A percentile compares a stretch with the other conserved stretches of the same genome.
phyloP scores from a whole-genome alignment of 768 basidiomycete species.

The Suillus bovinus region DNA sequence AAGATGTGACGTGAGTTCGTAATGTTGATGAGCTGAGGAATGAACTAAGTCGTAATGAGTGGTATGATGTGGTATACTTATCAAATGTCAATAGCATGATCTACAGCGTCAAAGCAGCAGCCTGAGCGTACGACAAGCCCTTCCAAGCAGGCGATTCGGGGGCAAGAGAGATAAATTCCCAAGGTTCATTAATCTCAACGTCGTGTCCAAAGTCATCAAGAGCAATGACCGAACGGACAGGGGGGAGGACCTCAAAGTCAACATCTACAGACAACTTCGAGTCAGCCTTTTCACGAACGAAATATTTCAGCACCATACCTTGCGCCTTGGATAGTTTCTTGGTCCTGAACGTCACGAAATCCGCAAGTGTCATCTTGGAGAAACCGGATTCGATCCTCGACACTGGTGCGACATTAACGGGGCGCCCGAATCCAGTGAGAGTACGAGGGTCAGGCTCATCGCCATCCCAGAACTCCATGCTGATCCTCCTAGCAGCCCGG shows the following conservation, averaged over 20 bases:
- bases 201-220: slow-evolving; percentile 26
- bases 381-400: slow-evolving; percentile 13
- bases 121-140: slow-evolving; percentile 35
- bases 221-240: slow-evolving; percentile 32
- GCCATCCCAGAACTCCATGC: slow-evolving; percentile 33
- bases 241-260: slow-evolving; percentile 33
- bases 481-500: slow-evolving; percentile 26
- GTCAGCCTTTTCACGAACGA: not conserved
- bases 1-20: slow-evolving; percentile 7
- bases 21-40: slow-evolving; percentile 16
- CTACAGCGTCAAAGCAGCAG: slow-evolving; percentile 24
- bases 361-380: slow-evolving; percentile 27
- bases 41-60: slow-evolving; percentile 18
- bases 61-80: slow-evolving; percentile 8
- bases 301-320: not conserved
- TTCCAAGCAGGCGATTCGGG: slow-evolving; percentile 30
- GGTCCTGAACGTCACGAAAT: slow-evolving; percentile 22
- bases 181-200: slow-evolving; percentile 28
- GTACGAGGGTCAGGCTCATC: slow-evolving; percentile 14
- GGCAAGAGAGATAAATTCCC: slow-evolving; percentile 34
- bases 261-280: slow-evolving; percentile 14
- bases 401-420: not conserved
- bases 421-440: not conserved
- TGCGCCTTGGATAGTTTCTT: slow-evolving; percentile 2
- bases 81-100: not conserved